phyloP scores from a whole-genome alignment of 192 early-diverging fungal genomes.

The Linnemannia zychae region DNA sequence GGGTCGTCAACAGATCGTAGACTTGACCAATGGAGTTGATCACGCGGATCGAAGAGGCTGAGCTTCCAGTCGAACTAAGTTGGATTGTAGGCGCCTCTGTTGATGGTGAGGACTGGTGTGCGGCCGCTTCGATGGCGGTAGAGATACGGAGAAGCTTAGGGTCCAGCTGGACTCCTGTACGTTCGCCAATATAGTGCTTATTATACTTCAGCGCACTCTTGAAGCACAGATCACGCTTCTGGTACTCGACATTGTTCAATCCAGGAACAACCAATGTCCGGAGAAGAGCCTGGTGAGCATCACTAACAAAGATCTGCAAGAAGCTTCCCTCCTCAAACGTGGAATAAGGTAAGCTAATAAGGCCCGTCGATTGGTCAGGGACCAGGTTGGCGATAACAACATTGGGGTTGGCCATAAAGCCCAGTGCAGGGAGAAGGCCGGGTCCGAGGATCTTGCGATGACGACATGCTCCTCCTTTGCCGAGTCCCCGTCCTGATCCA shows the following conservation, averaged over 20 bases:
- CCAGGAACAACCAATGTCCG: not conserved
- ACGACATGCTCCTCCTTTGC: conserved; percentile 27
- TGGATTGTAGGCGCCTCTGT: conserved; percentile 18
- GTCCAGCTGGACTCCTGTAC: conserved; percentile 25
- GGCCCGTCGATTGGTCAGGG: conserved; percentile 17
- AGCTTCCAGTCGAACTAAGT: conserved; percentile 29
- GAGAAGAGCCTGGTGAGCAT: conserved; percentile 26
- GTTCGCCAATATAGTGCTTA: conserved; percentile 44
- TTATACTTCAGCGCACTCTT: conserved; percentile 22
- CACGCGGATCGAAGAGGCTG: conserved; percentile 36
- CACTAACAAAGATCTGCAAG: conserved; percentile 40
- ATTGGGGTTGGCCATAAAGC: conserved; percentile 29
- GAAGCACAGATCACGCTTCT: conserved; percentile 42
- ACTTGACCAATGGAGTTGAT: conserved; percentile 51
- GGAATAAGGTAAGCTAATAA: conserved; percentile 16
- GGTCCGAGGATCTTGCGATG: conserved; percentile 26
- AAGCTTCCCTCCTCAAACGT: conserved; percentile 17
- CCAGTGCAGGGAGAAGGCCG: conserved; percentile 7
- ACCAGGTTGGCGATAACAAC: conserved; percentile 26
- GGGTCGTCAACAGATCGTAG: conserved; percentile 48
- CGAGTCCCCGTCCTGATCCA: conserved; percentile 5
- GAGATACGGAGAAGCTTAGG: not conserved
- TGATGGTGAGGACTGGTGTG: too few species aligned
- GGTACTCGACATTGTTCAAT: not conserved
- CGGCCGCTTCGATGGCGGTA: not conserved